Conservation (phyloP, 345 rosid genomes). For the Lumnitzera littorea region DNA sequence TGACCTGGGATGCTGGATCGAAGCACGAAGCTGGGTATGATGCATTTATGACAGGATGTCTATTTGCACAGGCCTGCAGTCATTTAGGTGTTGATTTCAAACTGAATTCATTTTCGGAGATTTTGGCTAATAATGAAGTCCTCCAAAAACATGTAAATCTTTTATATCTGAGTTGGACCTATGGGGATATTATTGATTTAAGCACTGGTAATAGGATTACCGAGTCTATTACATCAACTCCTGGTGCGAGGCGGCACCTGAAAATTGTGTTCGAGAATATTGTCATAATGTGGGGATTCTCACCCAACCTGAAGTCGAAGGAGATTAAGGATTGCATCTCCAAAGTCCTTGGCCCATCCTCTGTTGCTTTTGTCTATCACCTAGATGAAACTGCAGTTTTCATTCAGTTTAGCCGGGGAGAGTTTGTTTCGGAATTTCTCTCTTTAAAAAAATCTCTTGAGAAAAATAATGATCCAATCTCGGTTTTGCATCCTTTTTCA, state of each 20-base stretch:
- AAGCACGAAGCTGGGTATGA: constrained; percentile 99
- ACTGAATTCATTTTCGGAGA: constrained; percentile 25
- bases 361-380: constrained; percentile 51
- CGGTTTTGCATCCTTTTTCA: constrained; percentile 69
- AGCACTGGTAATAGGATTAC: constrained; percentile 37
- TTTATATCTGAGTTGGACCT: constrained; percentile 78
- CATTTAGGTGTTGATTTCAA: constrained; percentile 68
- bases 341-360: constrained; percentile 50
- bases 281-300: constrained; percentile 74
- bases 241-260: constrained; percentile 13
- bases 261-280: constrained; percentile 42
- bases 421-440: constrained; percentile 53
- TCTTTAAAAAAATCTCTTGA: constrained; percentile 58
- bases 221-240: constrained; percentile 22
- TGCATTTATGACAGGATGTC: constrained; percentile 98
- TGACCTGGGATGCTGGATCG: constrained; percentile 72
- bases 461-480: constrained; percentile 39
- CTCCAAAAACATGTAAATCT: constrained; percentile 60
- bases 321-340: constrained; percentile 66
- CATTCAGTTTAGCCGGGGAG: constrained; percentile 59
- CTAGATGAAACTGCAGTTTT: constrained; percentile 72
- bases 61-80: constrained; percentile 82
- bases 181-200: constrained; percentile 61
- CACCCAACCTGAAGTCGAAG: constrained; percentile 44
- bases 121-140: constrained; percentile 40